These are phyloP conservation scores for Geranium rotundifolium DNA, from an alignment of 345 rosid species.

Conservation along the genomic window DNA sequence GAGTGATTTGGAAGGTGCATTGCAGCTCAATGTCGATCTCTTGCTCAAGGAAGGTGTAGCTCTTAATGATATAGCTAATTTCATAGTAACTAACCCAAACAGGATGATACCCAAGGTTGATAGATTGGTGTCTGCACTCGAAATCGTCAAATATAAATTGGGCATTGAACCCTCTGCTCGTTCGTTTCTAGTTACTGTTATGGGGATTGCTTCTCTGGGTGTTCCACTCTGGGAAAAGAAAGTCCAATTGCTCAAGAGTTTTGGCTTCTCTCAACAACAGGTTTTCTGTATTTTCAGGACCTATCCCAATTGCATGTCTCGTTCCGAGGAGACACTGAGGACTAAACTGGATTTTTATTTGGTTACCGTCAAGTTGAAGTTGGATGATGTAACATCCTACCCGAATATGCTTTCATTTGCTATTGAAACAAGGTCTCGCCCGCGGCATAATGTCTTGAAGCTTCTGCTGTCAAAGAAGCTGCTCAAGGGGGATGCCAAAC, in stretches of 20 bases:
- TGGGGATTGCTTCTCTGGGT: slow-evolving; percentile 1
- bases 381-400: no score
- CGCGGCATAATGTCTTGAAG: no score
- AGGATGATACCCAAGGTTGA: not conserved
- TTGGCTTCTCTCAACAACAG: slow-evolving; percentile 20
- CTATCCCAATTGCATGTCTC: slow-evolving; percentile 2
- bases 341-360: no score
- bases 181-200: slow-evolving; percentile 11
- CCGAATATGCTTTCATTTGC: no score
- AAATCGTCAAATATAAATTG: slow-evolving; percentile 1
- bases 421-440: no score
- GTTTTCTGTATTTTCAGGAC: slow-evolving; percentile 8
- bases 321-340: slow-evolving; percentile 17
- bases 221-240: slow-evolving; percentile 12
- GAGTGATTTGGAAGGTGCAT: not conserved
- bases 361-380: no score
- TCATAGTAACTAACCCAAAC: slow-evolving; percentile 5
- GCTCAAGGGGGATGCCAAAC: no score
- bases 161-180: slow-evolving; percentile 6
- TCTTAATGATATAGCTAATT: not conserved
- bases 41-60: slow-evolving; percentile 14
- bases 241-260: slow-evolving; percentile 15
- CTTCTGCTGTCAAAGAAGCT: no score
- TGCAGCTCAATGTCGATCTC: slow-evolving; percentile 14
- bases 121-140: slow-evolving; percentile 7